Conservation (phyloP, 805 yeast species). For the Kluyveromyces starmeri region DNA sequence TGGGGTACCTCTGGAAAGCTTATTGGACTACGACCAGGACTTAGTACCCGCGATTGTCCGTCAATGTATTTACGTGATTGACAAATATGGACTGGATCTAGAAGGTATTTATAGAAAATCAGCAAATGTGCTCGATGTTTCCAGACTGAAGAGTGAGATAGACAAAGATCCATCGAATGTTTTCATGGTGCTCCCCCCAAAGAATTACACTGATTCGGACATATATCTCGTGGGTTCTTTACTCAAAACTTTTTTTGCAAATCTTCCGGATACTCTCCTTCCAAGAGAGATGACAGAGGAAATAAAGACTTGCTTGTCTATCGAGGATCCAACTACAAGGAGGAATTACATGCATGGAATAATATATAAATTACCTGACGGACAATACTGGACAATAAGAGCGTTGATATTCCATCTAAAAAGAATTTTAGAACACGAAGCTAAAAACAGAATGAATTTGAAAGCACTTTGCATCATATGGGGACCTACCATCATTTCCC, state of each 20-base stretch:
- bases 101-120: slow-evolving; percentile 88
- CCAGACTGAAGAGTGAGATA: slow-evolving; percentile 60
- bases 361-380: slow-evolving; percentile 86
- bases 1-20: slow-evolving; percentile 73
- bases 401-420: slow-evolving; percentile 78
- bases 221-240: slow-evolving; percentile 83
- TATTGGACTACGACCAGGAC: slow-evolving; percentile 76
- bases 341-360: slow-evolving; percentile 75
- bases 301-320: slow-evolving; percentile 50
- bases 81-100: slow-evolving; percentile 69
- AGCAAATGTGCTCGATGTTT: slow-evolving; percentile 69
- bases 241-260: slow-evolving; percentile 72
- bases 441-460: slow-evolving; percentile 69
- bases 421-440: slow-evolving; percentile 55
- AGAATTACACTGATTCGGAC: slow-evolving; percentile 63
- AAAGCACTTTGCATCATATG: slow-evolving; percentile 82
- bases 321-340: slow-evolving; percentile 50
- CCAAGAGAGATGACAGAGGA: slow-evolving; percentile 24
- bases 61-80: slow-evolving; percentile 81
- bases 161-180: slow-evolving; percentile 67
- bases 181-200: slow-evolving; percentile 44
- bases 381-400: slow-evolving; percentile 86
- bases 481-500: slow-evolving; percentile 82
- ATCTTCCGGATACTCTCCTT: slow-evolving; percentile 56
- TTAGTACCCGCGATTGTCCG: slow-evolving; percentile 87